A percentile compares a stretch with the other conserved stretches of the same genome.
These are phyloP conservation scores for Mortierella sp. DNA, from an alignment of 371 early-diverging fungal genomes.

Conservation along the genomic window DNA sequence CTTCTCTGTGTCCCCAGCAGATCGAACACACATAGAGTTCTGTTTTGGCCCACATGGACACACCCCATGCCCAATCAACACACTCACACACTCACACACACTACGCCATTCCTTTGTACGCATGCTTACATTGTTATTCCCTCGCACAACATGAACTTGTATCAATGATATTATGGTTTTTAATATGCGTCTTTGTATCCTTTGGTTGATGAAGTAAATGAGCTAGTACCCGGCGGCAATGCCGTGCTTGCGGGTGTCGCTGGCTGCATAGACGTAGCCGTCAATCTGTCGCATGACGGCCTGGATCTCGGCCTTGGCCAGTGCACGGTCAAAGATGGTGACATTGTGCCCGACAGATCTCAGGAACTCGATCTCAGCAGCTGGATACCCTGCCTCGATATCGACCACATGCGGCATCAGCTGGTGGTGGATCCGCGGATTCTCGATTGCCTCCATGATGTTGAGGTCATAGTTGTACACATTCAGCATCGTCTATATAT, in stretches of 20 bases:
- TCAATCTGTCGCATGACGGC: conserved; percentile 57
- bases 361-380: conserved; percentile 23
- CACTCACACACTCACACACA: background rate
- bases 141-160: background rate
- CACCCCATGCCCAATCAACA: background rate
- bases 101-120: too few relatives aligned
- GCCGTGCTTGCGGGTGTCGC: conserved; percentile 68
- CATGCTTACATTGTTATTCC: background rate
- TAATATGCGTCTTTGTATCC: too few relatives aligned
- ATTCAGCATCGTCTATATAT: conserved; percentile 76
- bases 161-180: too few relatives aligned
- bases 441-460: conserved; percentile 80
- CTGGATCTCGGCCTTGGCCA: conserved; percentile 62
- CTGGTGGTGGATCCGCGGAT: conserved; percentile 95
- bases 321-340: conserved; percentile 26
- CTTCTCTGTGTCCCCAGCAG: background rate
- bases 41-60: conserved; percentile 2
- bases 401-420: conserved; percentile 82
- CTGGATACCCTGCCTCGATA: conserved; percentile 49
- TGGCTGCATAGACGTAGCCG: conserved; percentile 63
- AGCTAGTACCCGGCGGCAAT: conserved; percentile 66
- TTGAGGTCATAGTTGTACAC: conserved; percentile 77
- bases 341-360: conserved; percentile 45
- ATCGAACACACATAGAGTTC: background rate
- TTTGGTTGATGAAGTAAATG: too few relatives aligned